Evolutionary conservation across 2,329 filamentous ascomycete genomes (phyloP), one percentile per base, ranked within the genome.

Genomic region (Cytospora chrysosperma): DNA sequence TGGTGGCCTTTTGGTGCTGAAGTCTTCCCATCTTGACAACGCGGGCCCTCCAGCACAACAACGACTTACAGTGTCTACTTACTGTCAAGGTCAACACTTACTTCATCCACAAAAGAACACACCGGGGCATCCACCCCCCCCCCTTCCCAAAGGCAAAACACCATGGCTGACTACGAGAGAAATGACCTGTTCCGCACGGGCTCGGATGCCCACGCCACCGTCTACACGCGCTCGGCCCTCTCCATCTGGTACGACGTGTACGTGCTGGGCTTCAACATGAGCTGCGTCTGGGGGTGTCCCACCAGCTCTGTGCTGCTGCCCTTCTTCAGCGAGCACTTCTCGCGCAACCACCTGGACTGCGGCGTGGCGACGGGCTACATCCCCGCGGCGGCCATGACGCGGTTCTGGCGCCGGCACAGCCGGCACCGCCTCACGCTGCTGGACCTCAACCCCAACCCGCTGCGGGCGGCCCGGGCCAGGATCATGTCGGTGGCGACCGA

Each of bases 291-390:
- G 78, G 67, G 70, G 1, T 78, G 75, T 62, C 68, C 75, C 1
- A 73, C 72, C 10, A 59, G 59, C 0, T 56, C 61, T 6, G 56
- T 75, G 13, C 72, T 76, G 13, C 67, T 75, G 4, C 75, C 74
- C 4, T 72, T 77, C 43, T 78, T 76, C 69, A 63, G 63, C 54
- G 68, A 72, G 34, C 69, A 75, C 65, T 72, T 78, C 61, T 72
- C 74, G 7, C 55, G 66, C n/a, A 68, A 69, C 28, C 77, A 78
- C 61, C 72, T 79, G 24, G 76, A 79, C 67, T 69, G 75, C 27
- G 77, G 77, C 56, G 76, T 78, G n/a, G 77, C 73, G 1, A 75
- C 74, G 3, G 77, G 76, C 13, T 79, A 72, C 65, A 77, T 76
- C 56, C 76, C 75, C 1, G 69, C 73, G 28, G 65, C 63, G 13